Percentiles rank a stretch among this genome's conserved stretches.
phyloP scores from a whole-genome alignment of 2,329 filamentous ascomycete genomes.

The Hymenoscyphus infarciens region DNA sequence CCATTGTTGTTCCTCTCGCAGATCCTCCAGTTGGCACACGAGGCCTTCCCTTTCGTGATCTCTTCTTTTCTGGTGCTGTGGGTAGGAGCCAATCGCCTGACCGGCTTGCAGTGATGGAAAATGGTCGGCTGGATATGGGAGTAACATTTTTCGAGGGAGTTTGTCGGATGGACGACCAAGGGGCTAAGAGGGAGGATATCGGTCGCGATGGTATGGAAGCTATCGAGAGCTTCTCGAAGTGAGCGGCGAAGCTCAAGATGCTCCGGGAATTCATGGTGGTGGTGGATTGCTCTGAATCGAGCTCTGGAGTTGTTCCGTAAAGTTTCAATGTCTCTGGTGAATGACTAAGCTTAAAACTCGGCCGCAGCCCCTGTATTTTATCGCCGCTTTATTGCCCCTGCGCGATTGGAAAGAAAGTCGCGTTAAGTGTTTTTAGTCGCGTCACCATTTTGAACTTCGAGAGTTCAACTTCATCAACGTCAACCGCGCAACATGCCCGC shows the following conservation, averaged over 20 bases:
- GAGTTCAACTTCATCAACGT: background rate
- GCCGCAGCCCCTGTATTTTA: background rate
- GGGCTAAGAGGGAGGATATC: constrained; percentile 24
- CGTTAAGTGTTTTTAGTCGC: constrained; percentile 9
- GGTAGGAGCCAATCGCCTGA: constrained; percentile 79
- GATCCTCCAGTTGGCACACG: constrained; percentile 89
- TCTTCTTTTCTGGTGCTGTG: constrained; percentile 74
- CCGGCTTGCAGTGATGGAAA: constrained; percentile 64
- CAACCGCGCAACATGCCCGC: constrained; percentile 58
- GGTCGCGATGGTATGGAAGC: constrained; percentile 35
- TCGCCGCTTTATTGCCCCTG: background rate
- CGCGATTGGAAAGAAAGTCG: background rate
- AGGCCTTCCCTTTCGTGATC: constrained; percentile 83
- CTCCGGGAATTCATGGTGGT: constrained; percentile 30
- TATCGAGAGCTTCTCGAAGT: constrained; percentile 32
- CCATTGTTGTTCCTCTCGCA: constrained; percentile 86
- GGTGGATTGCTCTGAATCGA: constrained; percentile 9
- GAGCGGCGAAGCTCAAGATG: constrained; percentile 31
- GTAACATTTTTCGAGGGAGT: constrained; percentile 32
- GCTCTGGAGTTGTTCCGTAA: constrained; percentile 1
- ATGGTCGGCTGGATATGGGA: constrained; percentile 54
- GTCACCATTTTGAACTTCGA: background rate
- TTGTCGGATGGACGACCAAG: constrained; percentile 24
- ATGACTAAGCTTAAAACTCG: too few relatives aligned
- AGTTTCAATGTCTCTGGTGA: constrained; percentile 1